Evolutionary conservation across 1,284 basidiomycete species (phyloP).

Genomic region (Pisolithus thermaeus): DNA sequence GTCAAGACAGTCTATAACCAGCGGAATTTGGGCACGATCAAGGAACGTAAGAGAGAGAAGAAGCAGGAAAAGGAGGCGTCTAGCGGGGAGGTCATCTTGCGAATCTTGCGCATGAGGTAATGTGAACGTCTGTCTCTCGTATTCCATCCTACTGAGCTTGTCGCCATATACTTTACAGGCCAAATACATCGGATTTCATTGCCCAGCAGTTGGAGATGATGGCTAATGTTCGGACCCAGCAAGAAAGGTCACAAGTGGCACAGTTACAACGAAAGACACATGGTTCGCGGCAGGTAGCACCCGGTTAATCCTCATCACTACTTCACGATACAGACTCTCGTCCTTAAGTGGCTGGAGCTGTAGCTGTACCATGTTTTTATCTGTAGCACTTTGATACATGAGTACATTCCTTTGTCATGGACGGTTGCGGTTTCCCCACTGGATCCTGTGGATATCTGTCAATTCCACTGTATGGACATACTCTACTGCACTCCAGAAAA

Average conservation of each 20-base stretch:
- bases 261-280: slow-evolving; percentile 50
- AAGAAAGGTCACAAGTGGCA: slow-evolving; percentile 55
- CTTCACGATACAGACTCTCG: slow-evolving; percentile 10
- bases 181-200: slow-evolving; percentile 84
- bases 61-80: slow-evolving; percentile 65
- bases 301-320: slow-evolving; percentile 27
- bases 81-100: slow-evolving; percentile 83
- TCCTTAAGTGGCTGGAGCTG: slow-evolving; percentile 7
- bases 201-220: slow-evolving; percentile 81
- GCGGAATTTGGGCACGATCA: slow-evolving; percentile 93
- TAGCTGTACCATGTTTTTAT: slow-evolving; percentile 27
- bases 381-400: background rate
- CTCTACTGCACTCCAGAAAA: too few species aligned
- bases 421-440: too few species aligned
- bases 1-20: slow-evolving; percentile 88
- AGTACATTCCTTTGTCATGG: too few species aligned
- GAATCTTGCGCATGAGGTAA: slow-evolving; percentile 90
- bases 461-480: too few species aligned
- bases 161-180: slow-evolving; percentile 27
- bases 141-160: background rate
- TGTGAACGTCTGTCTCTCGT: slow-evolving; percentile 17
- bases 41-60: slow-evolving; percentile 91
- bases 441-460: too few species aligned
- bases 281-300: slow-evolving; percentile 28
- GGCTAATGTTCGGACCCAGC: slow-evolving; percentile 68